Evolutionary conservation across 495 filamentous ascomycete species (phyloP).

Genomic region (Aspergillus haitiensis): DNA sequence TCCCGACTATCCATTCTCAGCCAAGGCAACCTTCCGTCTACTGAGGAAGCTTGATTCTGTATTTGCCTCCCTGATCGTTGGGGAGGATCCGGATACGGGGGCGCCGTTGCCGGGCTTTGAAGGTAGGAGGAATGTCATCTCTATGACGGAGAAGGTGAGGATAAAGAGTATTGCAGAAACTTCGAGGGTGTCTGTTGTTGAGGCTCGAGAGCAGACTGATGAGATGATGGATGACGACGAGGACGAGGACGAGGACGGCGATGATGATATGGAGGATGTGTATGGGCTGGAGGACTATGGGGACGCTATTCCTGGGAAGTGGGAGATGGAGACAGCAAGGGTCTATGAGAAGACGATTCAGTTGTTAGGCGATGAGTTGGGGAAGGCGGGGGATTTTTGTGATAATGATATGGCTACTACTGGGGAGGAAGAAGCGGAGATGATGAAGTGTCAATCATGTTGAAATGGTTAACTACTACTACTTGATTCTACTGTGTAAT

Average conservation of each 20-base stretch:
- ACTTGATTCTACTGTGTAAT: too few relatives aligned
- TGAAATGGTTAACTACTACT: too few relatives aligned
- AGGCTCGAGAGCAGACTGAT: constrained; percentile 41
- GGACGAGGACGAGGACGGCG: constrained; percentile 33
- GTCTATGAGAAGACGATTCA: constrained; percentile 80
- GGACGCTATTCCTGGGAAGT: constrained; percentile 30
- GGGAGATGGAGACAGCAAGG: constrained; percentile 67
- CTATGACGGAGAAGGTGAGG: constrained; percentile 75
- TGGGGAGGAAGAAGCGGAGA: background rate
- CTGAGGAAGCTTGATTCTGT: constrained; percentile 76
- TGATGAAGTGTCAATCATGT: background rate
- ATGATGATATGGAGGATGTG: constrained; percentile 30
- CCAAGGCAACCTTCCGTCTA: constrained; percentile 60
- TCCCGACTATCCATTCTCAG: constrained; percentile 64
- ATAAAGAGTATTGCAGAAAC: constrained; percentile 74
- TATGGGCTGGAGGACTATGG: constrained; percentile 28
- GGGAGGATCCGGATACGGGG: constrained; percentile 64
- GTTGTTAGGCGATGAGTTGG: constrained; percentile 63
- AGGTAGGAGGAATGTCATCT: constrained; percentile 44
- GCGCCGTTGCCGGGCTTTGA: constrained; percentile 67
- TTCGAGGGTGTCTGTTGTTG: constrained; percentile 64
- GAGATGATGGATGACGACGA: constrained; percentile 39
- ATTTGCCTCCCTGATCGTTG: constrained; percentile 69
- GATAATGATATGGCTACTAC: constrained; percentile 23
- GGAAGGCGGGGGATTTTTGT: constrained; percentile 30